A percentile compares a stretch with the other conserved stretches of the same genome.
Evolutionary conservation across 306 rosid genomes (phyloP).

Genomic region (Coriaria nepalensis): DNA sequence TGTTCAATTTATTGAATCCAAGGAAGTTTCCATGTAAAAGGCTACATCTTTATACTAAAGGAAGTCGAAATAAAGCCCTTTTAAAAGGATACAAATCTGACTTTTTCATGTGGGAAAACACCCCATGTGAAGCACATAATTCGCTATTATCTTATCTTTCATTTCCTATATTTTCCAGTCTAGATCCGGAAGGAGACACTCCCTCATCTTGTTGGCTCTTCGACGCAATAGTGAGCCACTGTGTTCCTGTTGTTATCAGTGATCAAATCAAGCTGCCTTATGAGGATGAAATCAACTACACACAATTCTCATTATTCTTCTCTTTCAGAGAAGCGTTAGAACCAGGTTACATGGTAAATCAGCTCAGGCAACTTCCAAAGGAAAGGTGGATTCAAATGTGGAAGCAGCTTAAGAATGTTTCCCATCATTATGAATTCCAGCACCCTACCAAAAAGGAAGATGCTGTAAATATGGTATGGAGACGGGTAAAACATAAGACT

Average conservation of each 20-base stretch:
- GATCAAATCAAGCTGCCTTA: constrained; percentile 96
- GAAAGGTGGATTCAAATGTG: constrained; percentile 88
- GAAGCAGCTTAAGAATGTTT: constrained; percentile 51
- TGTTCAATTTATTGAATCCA: too few relatives aligned
- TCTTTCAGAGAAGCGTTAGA: constrained; percentile 78
- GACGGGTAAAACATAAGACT: constrained; percentile 83
- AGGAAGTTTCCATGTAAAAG: too few relatives aligned
- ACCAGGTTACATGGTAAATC: constrained; percentile 62
- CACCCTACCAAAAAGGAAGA: constrained; percentile 73
- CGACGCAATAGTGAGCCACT: constrained; percentile 94
- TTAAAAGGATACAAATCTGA: too few relatives aligned
- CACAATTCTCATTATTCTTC: constrained; percentile 65
- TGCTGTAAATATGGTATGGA: constrained; percentile 90
- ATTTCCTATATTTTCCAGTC: constrained; percentile 33
- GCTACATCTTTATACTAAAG: too few relatives aligned
- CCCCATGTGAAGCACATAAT: constrained; percentile 3
- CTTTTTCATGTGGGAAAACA: too few relatives aligned
- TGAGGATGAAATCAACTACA: constrained; percentile 86
- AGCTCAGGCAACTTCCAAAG: constrained; percentile 59
- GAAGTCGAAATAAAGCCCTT: too few relatives aligned
- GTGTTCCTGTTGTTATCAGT: constrained; percentile 88
- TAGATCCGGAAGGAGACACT: constrained; percentile 94
- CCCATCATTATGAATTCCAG: constrained; percentile 80
- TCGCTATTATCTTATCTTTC: constrained; percentile 7
- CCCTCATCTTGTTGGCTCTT: constrained; percentile 96